These are phyloP conservation scores for Calocera cornea DNA, from an alignment of 768 basidiomycete species.

Conservation along the genomic window DNA sequence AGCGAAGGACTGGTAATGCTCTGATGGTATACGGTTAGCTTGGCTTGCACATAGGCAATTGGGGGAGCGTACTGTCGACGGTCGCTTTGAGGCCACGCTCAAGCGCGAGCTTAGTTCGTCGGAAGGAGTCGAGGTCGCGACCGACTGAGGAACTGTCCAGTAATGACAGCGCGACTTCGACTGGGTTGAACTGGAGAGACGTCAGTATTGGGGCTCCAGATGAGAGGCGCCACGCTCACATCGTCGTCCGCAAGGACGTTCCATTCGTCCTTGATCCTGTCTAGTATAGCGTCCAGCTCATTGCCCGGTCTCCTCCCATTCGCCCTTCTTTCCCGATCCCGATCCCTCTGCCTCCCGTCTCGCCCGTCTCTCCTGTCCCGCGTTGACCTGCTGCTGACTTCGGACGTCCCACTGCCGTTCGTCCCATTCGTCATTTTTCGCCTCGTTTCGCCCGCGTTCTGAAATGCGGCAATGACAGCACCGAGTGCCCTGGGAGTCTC, in stretches of 20 bases:
- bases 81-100: constrained; percentile 74
- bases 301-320: not conserved
- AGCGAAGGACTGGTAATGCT: constrained; percentile 88
- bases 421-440: constrained; percentile 1
- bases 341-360: not conserved
- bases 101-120: constrained; percentile 58
- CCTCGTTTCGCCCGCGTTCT: constrained; percentile 1
- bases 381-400: not conserved
- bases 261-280: constrained; percentile 9
- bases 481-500: not conserved
- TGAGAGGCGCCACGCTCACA: constrained; percentile 4
- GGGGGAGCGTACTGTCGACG: constrained; percentile 70
- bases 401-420: not conserved
- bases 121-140: constrained; percentile 66
- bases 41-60: not conserved
- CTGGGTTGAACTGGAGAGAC: constrained; percentile 67
- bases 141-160: constrained; percentile 62
- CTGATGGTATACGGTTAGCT: constrained; percentile 29
- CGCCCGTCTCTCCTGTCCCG: not conserved
- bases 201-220: not conserved
- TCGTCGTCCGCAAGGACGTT: constrained; percentile 18
- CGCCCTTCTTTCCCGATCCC: not conserved
- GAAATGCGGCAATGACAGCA: not conserved
- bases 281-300: not conserved
- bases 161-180: constrained; percentile 81